Evolutionary conservation across 2,329 filamentous ascomycete species (phyloP), one percentile per base, ranked within the genome.

Genomic region (Penicillium glabrum): DNA sequence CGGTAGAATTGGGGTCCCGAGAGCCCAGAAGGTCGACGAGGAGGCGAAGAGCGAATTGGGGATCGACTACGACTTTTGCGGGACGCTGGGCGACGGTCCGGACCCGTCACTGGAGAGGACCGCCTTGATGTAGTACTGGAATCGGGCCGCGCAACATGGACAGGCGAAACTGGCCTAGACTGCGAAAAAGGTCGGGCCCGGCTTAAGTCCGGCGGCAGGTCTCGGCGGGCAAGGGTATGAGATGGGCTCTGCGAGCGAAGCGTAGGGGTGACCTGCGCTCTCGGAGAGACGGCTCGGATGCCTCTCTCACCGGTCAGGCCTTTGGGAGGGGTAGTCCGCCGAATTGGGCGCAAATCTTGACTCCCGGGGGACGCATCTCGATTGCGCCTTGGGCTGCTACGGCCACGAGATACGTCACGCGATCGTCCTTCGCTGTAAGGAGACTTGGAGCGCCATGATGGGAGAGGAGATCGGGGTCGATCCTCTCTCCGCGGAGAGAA

Each of bases 21-120:
- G 21, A 59, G 54, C 45, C 54, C 64, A 11, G 69, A 67, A 23
- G 58, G 50, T 41, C 57, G 66, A 47, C 70, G 62, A 53, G 65
- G 47, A 54, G 61, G 58, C 53, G 69, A 48, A 57, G 69, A 60
- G 61, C 57, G 53, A 19, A 56, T 26, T 13, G 69, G 67, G 16
- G 69, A 71, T 37, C 69, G 67, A 51, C 56, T 67, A 27, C 68
- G 75, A 26, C 67, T 62, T 54, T 71, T 61, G 19, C 71, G 65
- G 58, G 75, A 62, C 39, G 76, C 69, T 19, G 79, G 66, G 47
- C 75, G 78, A 62, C 82, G 79, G 61, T 84, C 86, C 16, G 80
- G 79, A 64, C 85, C 83, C 14, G 82, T 72, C 26, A 77, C 82
- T 16, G 86, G 86, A 6, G 86, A 88, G 9, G 86, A 86, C 48